A percentile compares a stretch with the other conserved stretches of the same genome.
Evolutionary conservation across 768 basidiomycete genomes (phyloP).

Genomic region (Holtermanniella nyarrowii): DNA sequence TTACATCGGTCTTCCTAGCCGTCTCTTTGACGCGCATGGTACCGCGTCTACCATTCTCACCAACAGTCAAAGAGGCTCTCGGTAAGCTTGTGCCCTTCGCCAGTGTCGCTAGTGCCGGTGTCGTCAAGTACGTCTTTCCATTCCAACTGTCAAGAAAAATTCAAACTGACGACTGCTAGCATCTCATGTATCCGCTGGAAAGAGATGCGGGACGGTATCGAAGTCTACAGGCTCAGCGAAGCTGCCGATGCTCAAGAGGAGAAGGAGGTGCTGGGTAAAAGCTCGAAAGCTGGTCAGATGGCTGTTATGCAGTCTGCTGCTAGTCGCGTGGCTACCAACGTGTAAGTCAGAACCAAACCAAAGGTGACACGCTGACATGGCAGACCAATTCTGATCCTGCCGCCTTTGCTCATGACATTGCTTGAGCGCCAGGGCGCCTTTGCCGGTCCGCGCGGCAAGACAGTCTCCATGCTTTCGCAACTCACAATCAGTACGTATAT

Average conservation of each 20-base stretch:
- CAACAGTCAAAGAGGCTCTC: conserved; percentile 25
- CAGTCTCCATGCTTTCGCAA: conserved; percentile 30
- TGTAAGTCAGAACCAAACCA: conserved; percentile 24
- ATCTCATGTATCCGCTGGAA: conserved; percentile 43
- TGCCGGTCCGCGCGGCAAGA: conserved; percentile 34
- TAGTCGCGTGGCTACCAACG: conserved; percentile 41
- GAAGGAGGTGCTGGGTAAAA: conserved; percentile 39
- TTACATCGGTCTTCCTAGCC: conserved; percentile 42
- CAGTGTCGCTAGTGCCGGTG: conserved; percentile 42
- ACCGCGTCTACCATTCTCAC: conserved; percentile 31
- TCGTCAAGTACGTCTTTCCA: conserved; percentile 41
- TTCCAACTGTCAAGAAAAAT: no score
- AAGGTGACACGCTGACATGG: neutral
- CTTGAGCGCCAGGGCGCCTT: conserved; percentile 39
- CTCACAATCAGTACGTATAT: conserved; percentile 31
- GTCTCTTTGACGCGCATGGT: conserved; percentile 42
- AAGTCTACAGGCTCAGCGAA: conserved; percentile 29
- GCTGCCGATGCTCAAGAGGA: conserved; percentile 22
- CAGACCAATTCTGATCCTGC: conserved; percentile 43
- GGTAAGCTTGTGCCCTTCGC: conserved; percentile 41
- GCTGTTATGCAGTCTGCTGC: conserved; percentile 44
- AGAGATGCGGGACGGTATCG: conserved; percentile 43
- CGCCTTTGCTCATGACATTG: conserved; percentile 42
- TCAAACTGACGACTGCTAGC: conserved; percentile 12
- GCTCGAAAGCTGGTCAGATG: conserved; percentile 38